phyloP scores from a whole-genome alignment of 1,284 basidiomycete species.

The Caloboletus inedulis region DNA sequence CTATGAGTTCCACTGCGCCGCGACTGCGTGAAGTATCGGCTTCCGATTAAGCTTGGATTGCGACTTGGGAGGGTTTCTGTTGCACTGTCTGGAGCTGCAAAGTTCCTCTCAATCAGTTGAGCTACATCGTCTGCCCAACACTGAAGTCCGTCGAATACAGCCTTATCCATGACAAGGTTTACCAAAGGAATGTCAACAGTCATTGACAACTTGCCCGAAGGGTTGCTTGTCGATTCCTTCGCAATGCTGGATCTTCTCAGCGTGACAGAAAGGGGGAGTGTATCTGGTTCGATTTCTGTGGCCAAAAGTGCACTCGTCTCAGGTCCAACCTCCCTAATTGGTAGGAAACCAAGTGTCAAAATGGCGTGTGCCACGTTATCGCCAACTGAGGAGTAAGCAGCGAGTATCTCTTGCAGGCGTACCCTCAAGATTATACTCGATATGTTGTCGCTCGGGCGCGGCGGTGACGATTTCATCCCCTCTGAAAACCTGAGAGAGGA shows the following conservation, averaged over 20 bases:
- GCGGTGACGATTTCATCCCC: background rate
- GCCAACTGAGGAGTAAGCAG: slow-evolving; percentile 44
- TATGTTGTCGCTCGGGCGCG: background rate
- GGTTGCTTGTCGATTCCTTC: slow-evolving; percentile 9
- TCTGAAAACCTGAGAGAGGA: slow-evolving; percentile 43
- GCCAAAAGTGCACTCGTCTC: slow-evolving; percentile 25
- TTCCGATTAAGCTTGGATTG: slow-evolving; percentile 76
- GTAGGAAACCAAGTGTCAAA: slow-evolving; percentile 27
- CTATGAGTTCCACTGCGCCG: slow-evolving; percentile 45
- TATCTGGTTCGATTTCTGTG: slow-evolving; percentile 16
- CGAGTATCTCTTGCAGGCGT: slow-evolving; percentile 43
- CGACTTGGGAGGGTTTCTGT: slow-evolving; percentile 42
- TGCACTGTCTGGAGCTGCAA: slow-evolving; percentile 28
- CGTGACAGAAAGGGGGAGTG: slow-evolving; percentile 23
- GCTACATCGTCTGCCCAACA: slow-evolving; percentile 82
- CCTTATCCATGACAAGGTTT: slow-evolving; percentile 61
- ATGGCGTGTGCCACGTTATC: slow-evolving; percentile 25
- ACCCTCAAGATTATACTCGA: slow-evolving; percentile 20
- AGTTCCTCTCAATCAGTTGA: slow-evolving; percentile 56
- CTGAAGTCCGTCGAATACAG: slow-evolving; percentile 70
- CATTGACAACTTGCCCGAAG: slow-evolving; percentile 35
- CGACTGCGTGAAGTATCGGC: slow-evolving; percentile 71
- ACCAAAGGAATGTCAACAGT: slow-evolving; percentile 64
- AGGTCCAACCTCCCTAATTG: slow-evolving; percentile 10
- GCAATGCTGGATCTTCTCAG: slow-evolving; percentile 15